A percentile compares a stretch with the other conserved stretches of the same genome.
Evolutionary conservation across 805 yeast species (phyloP).

Genomic region (Naumovozyma baii): DNA sequence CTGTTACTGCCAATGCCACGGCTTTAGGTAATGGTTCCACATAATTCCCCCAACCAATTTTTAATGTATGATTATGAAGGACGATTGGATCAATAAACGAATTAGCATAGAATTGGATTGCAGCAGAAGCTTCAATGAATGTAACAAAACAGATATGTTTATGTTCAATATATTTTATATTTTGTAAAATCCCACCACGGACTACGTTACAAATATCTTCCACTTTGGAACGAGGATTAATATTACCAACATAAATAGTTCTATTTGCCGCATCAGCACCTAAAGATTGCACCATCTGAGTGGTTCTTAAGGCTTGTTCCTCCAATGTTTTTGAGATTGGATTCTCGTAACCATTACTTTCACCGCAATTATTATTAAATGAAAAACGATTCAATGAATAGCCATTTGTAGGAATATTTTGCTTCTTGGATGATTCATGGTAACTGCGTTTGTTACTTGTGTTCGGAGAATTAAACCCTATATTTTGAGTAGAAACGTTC

Average conservation of each 20-base stretch:
- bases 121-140: constrained; percentile 53
- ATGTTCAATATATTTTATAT: constrained; percentile 41
- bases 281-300: constrained; percentile 25
- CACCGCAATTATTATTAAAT: too few species aligned
- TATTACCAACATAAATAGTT: constrained; percentile 58
- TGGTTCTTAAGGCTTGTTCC: constrained; percentile 20
- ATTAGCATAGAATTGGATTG: constrained; percentile 55
- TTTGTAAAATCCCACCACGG: constrained; percentile 67
- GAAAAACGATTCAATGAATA: background rate
- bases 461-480: background rate
- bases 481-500: background rate
- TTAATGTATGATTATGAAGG: constrained; percentile 51
- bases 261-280: constrained; percentile 42
- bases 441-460: too few species aligned
- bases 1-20: constrained; percentile 53
- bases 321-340: constrained; percentile 26
- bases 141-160: constrained; percentile 60
- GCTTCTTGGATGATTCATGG: too few species aligned
- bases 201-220: constrained; percentile 71
- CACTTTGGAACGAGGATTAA: constrained; percentile 52
- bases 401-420: background rate
- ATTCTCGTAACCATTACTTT: constrained; percentile 1
- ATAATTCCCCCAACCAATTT: constrained; percentile 64
- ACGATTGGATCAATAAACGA: constrained; percentile 49
- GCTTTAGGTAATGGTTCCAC: constrained; percentile 52